Percentiles rank a stretch among this genome's conserved stretches.
phyloP scores from a whole-genome alignment of 2,329 filamentous ascomycete species.

The Curvularia verruculosa region DNA sequence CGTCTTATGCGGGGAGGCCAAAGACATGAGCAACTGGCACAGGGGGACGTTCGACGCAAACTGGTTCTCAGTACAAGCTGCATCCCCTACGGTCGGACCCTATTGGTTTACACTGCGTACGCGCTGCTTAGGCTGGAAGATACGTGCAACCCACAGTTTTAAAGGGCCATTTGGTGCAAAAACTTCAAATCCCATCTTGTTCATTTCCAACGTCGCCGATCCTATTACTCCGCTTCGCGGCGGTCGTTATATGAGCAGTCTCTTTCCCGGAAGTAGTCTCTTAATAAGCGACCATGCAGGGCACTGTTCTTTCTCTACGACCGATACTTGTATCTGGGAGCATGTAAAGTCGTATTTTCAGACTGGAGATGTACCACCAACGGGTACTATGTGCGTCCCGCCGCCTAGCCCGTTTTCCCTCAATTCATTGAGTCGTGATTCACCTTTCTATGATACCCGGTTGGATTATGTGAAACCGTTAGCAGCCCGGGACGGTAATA shows the following conservation, averaged over 20 bases:
- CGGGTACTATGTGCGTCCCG: slow-evolving; percentile 53
- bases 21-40: slow-evolving; percentile 37
- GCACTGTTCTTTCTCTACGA: slow-evolving; percentile 54
- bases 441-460: slow-evolving; percentile 31
- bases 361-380: slow-evolving; percentile 52
- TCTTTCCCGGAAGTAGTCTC: slow-evolving; percentile 54
- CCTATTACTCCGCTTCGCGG: slow-evolving; percentile 63
- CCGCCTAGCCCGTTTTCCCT: slow-evolving; percentile 41
- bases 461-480: slow-evolving; percentile 5
- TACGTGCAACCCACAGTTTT: slow-evolving; percentile 46
- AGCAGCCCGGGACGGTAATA: background rate
- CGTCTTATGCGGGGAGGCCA: slow-evolving; percentile 52
- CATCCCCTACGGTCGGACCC: slow-evolving; percentile 45
- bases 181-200: slow-evolving; percentile 62
- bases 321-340: slow-evolving; percentile 45
- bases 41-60: slow-evolving; percentile 42
- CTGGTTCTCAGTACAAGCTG: slow-evolving; percentile 39
- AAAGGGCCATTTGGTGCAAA: slow-evolving; percentile 39
- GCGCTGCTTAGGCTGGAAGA: slow-evolving; percentile 49
- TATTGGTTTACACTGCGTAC: slow-evolving; percentile 49
- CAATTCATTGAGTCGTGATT: slow-evolving; percentile 50
- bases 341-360: slow-evolving; percentile 50
- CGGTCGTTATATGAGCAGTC: slow-evolving; percentile 48
- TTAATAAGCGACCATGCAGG: slow-evolving; percentile 52
- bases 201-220: slow-evolving; percentile 63